Conservation (phyloP, 129 eudicot genomes). For the Flaveria bidentis region DNA sequence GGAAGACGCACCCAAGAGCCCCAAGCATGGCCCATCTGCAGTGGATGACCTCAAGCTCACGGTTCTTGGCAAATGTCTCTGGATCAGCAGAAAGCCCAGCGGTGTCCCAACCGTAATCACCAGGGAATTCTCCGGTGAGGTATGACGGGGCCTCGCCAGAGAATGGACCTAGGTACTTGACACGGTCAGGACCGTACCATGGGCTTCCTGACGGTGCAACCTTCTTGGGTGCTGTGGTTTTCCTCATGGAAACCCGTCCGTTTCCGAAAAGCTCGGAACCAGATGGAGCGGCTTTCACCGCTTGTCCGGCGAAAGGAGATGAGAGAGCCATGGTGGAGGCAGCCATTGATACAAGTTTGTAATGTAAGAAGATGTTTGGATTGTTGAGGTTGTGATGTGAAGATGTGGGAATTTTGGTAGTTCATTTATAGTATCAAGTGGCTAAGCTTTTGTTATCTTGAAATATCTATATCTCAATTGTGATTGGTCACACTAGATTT, state of each 20-base stretch:
- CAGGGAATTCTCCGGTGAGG: slow-evolving; percentile 76
- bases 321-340: slow-evolving; percentile 71
- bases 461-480: slow-evolving; percentile 25
- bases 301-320: slow-evolving; percentile 58
- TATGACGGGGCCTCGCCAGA: slow-evolving; percentile 73
- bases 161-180: slow-evolving; percentile 75
- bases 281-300: slow-evolving; percentile 47
- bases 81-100: slow-evolving; percentile 76
- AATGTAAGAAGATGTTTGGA: slow-evolving; percentile 12
- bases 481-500: slow-evolving; percentile 32
- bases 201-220: slow-evolving; percentile 54
- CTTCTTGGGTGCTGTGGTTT: slow-evolving; percentile 34
- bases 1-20: slow-evolving; percentile 73
- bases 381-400: slow-evolving; percentile 27
- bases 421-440: slow-evolving; percentile 20
- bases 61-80: slow-evolving; percentile 75
- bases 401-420: slow-evolving; percentile 1
- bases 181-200: slow-evolving; percentile 75
- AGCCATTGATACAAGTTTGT: slow-evolving; percentile 40
- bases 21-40: slow-evolving; percentile 53
- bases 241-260: slow-evolving; percentile 62
- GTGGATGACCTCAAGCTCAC: slow-evolving; percentile 58
- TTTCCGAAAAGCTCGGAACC: slow-evolving; percentile 40
- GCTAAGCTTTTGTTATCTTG: slow-evolving; percentile 24
- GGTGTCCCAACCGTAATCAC: slow-evolving; percentile 81